Evolutionary conservation across 306 rosid genomes (phyloP), one percentile per base, ranked within the genome.

Genomic region (Pachyrhizus erosus): DNA sequence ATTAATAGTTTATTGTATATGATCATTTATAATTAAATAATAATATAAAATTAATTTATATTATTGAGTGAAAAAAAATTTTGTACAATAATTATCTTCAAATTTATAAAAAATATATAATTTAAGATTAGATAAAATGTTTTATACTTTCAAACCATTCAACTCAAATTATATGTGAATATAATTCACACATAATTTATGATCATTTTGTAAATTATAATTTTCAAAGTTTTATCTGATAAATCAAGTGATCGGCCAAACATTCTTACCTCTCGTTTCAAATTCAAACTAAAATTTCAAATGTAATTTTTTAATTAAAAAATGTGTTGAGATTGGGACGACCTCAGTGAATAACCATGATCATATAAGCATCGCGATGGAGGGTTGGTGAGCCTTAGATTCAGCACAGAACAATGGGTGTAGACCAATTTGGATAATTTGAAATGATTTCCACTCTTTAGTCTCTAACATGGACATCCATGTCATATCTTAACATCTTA

Each of bases 401-500:
- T 12, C 5, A 23, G 12, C 14, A 64, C 0, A 64, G 6, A 14
- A 61, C 43, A 26, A 61, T 12, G 37, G 68, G 68, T 12, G n/a
- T 4, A 29, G 42, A 62, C 70, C 7, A 31, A 5, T 65, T 31
- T 65, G 70, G 70, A 65, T 17, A 15, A 33, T 1, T 65, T 65
- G 71, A 65, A 7, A 65, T 34, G n/a, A n/a, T 65, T 46, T 48
- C 71, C 48, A 65, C 46, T 65, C 71, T 62, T 26, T 2, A 29
- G 23, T 62, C 69, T 62, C 12, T 65, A 26, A 64, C 23, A 7
- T 29, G 70, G 43, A 31, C 71, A 65, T 31, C 13, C 13, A 34
- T 64, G 45, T 65, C 71, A 34, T 29, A 15, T 17, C 15, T 9
- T 58, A 21, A 2, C 24, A n/a, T 52, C 24, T 60, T 15, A 62